Evolutionary conservation across 2,329 filamentous ascomycete genomes (phyloP).

Genomic region (Talaromyces amestolkiae): DNA sequence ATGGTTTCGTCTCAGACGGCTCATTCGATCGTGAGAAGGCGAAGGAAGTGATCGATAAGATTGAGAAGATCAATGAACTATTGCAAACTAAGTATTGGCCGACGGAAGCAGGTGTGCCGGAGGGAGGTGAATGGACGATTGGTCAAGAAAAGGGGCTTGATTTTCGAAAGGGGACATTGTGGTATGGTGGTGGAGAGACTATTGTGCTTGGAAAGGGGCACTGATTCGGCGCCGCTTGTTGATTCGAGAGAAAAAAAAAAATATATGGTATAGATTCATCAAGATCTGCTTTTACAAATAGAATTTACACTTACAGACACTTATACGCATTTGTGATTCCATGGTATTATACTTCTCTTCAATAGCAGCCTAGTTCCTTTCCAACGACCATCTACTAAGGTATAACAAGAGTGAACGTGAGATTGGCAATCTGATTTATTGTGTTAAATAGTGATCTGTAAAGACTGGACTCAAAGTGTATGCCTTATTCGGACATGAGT

Average conservation of each 20-base stretch:
- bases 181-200: slow-evolving; percentile 82
- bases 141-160: slow-evolving; percentile 81
- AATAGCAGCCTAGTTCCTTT: background rate
- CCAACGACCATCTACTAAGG: background rate
- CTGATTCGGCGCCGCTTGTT: background rate
- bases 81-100: slow-evolving; percentile 71
- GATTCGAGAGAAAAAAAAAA: background rate
- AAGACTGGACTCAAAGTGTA: background rate
- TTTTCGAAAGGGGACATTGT: slow-evolving; percentile 69
- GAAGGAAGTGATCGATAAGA: slow-evolving; percentile 61
- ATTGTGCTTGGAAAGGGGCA: slow-evolving; percentile 56
- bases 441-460: background rate
- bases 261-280: background rate
- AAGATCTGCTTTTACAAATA: background rate
- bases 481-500: background rate
- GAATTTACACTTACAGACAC: background rate
- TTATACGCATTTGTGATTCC: background rate
- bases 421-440: background rate
- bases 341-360: background rate
- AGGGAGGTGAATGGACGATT: slow-evolving; percentile 75
- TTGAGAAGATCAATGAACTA: slow-evolving; percentile 77
- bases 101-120: slow-evolving; percentile 40
- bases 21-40: slow-evolving; percentile 54
- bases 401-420: background rate
- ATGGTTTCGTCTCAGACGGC: slow-evolving; percentile 50